A percentile compares a stretch with the other conserved stretches of the same genome.
phyloP scores from a whole-genome alignment of 2,329 filamentous ascomycete species.

The Fusarium pseudograminearum region DNA sequence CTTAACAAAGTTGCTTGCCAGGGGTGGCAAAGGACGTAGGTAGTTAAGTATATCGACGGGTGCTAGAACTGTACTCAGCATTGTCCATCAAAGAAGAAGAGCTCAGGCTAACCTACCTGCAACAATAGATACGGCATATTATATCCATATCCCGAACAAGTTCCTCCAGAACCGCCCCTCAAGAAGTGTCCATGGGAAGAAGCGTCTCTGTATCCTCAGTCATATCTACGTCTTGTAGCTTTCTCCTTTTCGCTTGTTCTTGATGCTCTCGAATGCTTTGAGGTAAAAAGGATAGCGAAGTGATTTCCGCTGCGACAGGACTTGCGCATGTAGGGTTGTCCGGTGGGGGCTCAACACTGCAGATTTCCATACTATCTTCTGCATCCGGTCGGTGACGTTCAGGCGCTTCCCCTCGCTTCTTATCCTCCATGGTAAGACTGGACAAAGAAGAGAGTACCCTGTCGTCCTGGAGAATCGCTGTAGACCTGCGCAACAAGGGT shows the following conservation, averaged over 20 bases:
- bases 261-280: neutral
- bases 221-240: neutral
- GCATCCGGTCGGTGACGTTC: neutral
- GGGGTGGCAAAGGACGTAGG: no score
- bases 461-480: neutral
- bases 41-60: no score
- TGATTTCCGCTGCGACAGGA: neutral
- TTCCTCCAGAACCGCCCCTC: no score
- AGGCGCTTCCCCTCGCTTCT: neutral
- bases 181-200: neutral
- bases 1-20: no score
- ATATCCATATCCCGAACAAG: neutral
- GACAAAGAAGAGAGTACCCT: neutral
- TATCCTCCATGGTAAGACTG: neutral
- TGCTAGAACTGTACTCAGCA: no score
- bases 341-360: neutral
- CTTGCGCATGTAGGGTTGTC: neutral
- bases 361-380: neutral
- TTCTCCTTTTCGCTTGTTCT: no score
- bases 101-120: no score
- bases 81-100: no score
- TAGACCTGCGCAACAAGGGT: neutral
- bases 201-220: neutral
- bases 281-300: neutral
- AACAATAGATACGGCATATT: neutral